Evolutionary conservation across 2,329 filamentous ascomycete species (phyloP), one percentile per base, ranked within the genome.

Genomic region (Chaetomiaceae sp.): DNA sequence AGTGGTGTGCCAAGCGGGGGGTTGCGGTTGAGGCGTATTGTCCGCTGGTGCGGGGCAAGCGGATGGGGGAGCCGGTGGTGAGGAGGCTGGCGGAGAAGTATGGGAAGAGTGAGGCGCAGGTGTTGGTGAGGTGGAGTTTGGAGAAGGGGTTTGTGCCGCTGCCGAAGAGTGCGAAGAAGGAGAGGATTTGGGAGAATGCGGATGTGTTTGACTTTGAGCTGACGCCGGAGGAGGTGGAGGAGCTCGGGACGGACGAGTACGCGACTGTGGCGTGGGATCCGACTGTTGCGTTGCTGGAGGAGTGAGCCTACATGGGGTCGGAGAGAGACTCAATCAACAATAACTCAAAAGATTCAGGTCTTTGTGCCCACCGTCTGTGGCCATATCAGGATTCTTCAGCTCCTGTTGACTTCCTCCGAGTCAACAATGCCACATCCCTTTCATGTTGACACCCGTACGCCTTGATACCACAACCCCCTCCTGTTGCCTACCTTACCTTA

Each of bases 51-150:
- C 74, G 78, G 40, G 91, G 88, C 52, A 73, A 87, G 71, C 85
- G 89, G 60, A 83, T 84, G 58, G 82, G 84, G 37, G 87, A 95
- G 59, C 73, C 80, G 58, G 81, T 79, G 12, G 73, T 94, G 29
- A 76, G 79, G 55, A 75, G 75, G 14, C 71, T 95, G 53, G 82
- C 84, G 1, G 74, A 85, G 63, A 91, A 90, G 72, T 82, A 94
- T 67, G 76, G 76, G 59, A 91, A 87, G 72, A 81, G 81, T 7
- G 81, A 86, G 55, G 86, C 88, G 9, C 91, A 95, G 75, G 73
- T 95, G 9, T 70, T 96, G 64, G 72, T 95, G 46, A 79, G 90
- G 58, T 96, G 89, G 79, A 88, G 87, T 61, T 69, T 95, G 69
- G 88, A 95, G 70, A 91, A 89, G 71, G 86, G 82, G 4, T 84